phyloP scores from a whole-genome alignment of 2,329 filamentous ascomycete genomes.

The Penicillium paneum region DNA sequence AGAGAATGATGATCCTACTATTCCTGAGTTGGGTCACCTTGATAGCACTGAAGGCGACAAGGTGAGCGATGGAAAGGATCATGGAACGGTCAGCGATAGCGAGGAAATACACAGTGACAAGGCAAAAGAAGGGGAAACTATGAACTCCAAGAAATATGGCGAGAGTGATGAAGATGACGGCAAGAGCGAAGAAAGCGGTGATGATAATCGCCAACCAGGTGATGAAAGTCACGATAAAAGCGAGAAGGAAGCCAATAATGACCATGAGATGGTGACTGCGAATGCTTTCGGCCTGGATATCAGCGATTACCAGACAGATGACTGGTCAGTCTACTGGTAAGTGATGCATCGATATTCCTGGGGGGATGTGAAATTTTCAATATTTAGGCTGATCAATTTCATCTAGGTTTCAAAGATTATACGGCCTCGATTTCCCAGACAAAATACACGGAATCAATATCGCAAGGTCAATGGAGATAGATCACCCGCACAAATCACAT shows the following conservation, averaged over 20 bases:
- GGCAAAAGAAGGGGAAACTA: not conserved
- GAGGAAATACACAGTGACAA: not conserved
- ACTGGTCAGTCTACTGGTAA: not conserved
- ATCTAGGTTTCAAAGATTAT: not conserved
- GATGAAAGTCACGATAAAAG: not conserved
- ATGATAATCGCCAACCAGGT: no score
- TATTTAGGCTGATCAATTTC: not conserved
- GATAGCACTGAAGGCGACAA: not conserved
- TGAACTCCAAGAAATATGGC: not conserved
- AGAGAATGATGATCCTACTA: not conserved
- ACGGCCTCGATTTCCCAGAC: not conserved
- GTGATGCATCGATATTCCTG: not conserved
- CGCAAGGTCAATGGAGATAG: not conserved
- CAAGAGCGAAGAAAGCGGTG: not conserved
- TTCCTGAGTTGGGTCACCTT: no score
- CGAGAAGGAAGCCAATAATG: not conserved
- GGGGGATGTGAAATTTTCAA: no score
- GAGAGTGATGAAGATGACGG: not conserved
- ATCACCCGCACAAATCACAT: not conserved
- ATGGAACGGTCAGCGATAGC: not conserved
- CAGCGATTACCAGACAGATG: not conserved
- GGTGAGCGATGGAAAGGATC: not conserved
- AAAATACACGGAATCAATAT: not conserved
- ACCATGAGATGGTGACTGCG: not conserved
- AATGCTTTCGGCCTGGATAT: not conserved